Evolutionary conservation across 805 yeast genomes (phyloP), one percentile per base, ranked within the genome.

Genomic region (Ogataea ganodermae): DNA sequence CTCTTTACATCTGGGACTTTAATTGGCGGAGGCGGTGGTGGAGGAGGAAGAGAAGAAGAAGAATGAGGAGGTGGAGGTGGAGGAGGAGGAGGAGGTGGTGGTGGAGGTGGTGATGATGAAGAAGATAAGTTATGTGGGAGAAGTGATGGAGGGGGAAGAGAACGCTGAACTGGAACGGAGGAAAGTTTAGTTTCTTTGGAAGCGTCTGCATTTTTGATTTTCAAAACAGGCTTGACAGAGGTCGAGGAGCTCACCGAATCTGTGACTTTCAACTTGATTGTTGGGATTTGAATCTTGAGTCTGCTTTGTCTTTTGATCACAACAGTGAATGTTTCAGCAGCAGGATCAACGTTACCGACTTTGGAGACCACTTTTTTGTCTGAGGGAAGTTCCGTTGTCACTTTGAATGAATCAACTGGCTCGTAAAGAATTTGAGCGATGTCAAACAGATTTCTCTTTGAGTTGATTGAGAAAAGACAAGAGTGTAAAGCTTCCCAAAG

Each of bases 401-500:
- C 89, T n/a, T 77, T 60, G 37, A 83, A 75, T 2, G 80, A 72
- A 52, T 86, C 83, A 24, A 70, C 66, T 6, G 90, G 79, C 32
- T 76, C 76, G 57, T 80, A 87, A 22, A 92, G 66, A 7, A 92
- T 76, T 35, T 81, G 80, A 44, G 87, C 72, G 3, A 88, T 59
- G 48, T 81, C 86, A 54, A 86, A 83, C 7, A 92, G 58, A 28
- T 75, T 65, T 48, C 91, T 74, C 53, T 83, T 80, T 27, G 82
- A 83, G 35, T 77, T 68, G 1, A 88, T 66, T 10, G 86, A 76
- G 16, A 84, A 50, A 21, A 83, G 63, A 1, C 86, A 80, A 0
- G 86, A 73, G 56, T 83, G 86, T 7, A 90, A 63, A 8, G 83
- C 73, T 36, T 76, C 72, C 97, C 97, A 90, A 1, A 94, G 57